Conservation (phyloP, 257 asterid genomes). For the Euphrasia confusa region DNA sequence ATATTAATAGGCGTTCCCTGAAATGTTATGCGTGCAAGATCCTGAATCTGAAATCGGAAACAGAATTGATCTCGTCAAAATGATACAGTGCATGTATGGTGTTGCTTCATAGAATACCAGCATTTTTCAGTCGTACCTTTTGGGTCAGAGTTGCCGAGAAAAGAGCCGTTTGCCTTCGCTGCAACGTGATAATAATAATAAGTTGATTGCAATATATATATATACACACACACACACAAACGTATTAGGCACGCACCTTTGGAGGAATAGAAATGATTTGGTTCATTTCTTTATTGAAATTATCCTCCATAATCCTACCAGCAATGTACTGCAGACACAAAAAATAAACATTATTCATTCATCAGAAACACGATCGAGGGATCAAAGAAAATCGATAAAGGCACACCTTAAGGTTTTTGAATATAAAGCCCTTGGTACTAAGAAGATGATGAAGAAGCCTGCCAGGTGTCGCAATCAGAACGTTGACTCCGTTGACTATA, state of each 20-base stretch:
- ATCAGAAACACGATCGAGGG: neutral
- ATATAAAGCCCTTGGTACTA: conserved; percentile 63
- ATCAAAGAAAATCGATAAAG: neutral
- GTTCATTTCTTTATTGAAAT: conserved; percentile 75
- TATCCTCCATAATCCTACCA: conserved; percentile 71
- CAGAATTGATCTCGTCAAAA: neutral
- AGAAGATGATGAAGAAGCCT: conserved; percentile 83
- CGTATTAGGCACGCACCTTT: conserved; percentile 37
- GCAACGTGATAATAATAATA: conserved; percentile 23
- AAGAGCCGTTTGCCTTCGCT: conserved; percentile 78
- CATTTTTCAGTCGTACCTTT: conserved; percentile 37
- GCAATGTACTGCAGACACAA: conserved; percentile 67
- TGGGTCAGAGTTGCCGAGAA: conserved; percentile 84
- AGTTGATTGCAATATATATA: neutral
- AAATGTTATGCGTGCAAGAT: conserved; percentile 75
- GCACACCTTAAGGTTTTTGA: conserved; percentile 57
- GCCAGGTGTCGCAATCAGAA: conserved; percentile 71
- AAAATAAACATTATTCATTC: neutral
- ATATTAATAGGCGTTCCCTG: conserved; percentile 51
- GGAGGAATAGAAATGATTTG: conserved; percentile 59
- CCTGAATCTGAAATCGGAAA: conserved; percentile 52
- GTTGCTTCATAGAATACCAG: neutral
- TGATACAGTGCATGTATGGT: neutral
- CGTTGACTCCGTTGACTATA: conserved; percentile 55
- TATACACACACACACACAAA: neutral